Evolutionary conservation across 2,329 filamentous ascomycete species (phyloP).

Genomic region (Hymenotorrendiella dingleyae): DNA sequence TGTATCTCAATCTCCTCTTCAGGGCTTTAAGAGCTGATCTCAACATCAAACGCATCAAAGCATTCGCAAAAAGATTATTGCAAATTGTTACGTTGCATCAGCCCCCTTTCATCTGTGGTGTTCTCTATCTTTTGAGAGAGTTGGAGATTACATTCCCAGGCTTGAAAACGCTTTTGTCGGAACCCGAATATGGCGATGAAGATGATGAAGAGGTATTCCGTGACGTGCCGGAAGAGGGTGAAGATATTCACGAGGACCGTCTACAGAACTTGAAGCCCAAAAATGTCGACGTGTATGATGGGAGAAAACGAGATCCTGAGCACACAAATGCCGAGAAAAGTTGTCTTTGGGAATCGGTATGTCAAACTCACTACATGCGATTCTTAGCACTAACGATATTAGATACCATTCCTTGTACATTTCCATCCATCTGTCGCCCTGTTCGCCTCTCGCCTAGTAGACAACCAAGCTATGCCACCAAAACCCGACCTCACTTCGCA

Average conservation of each 20-base stretch:
- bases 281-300: constrained; percentile 58
- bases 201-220: constrained; percentile 51
- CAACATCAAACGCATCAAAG: constrained; percentile 88
- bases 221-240: constrained; percentile 55
- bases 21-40: constrained; percentile 82
- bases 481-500: constrained; percentile 90
- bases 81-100: constrained; percentile 86
- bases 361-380: constrained; percentile 19
- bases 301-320: constrained; percentile 84
- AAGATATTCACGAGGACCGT: constrained; percentile 25
- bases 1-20: constrained; percentile 90
- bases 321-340: constrained; percentile 89
- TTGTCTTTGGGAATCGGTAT: constrained; percentile 86
- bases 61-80: constrained; percentile 88
- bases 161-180: constrained; percentile 69
- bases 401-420: constrained; percentile 66
- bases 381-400: constrained; percentile 10
- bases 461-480: constrained; percentile 64
- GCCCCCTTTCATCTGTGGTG: constrained; percentile 84
- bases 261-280: constrained; percentile 8
- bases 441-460: constrained; percentile 68
- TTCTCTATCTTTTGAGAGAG: constrained; percentile 84
- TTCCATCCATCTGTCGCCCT: constrained; percentile 91
- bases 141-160: constrained; percentile 74
- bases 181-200: constrained; percentile 71